These are phyloP conservation scores for Baudoinia panamericana DNA, from an alignment of 495 filamentous ascomycete species.

Conservation along the genomic window DNA sequence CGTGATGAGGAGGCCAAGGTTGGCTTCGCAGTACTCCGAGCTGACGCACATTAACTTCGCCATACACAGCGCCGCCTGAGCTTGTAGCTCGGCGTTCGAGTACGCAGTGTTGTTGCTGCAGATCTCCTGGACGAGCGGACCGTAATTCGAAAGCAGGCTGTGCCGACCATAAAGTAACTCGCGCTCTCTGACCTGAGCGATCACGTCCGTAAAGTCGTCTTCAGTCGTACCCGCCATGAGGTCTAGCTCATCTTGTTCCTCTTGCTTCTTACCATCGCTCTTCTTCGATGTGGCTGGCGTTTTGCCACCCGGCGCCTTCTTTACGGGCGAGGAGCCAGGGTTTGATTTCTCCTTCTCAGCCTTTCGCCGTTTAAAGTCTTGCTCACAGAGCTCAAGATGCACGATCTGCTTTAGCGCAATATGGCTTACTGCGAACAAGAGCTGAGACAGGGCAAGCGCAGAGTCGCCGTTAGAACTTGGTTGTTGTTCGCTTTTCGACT, in stretches of 20 bases:
- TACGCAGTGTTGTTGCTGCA: slow-evolving; percentile 89
- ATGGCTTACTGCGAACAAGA: slow-evolving; percentile 91
- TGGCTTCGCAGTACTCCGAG: slow-evolving; percentile 83
- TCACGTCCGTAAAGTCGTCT: slow-evolving; percentile 95
- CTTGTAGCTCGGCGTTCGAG: slow-evolving; percentile 73
- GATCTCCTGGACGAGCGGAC: slow-evolving; percentile 80
- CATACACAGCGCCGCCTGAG: slow-evolving; percentile 87
- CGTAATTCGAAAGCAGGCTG: slow-evolving; percentile 78
- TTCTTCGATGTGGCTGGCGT: slow-evolving; percentile 35
- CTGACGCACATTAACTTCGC: slow-evolving; percentile 86
- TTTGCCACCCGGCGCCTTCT: slow-evolving; percentile 35
- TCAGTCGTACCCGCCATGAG: slow-evolving; percentile 94
- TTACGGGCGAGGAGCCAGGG: slow-evolving; percentile 28
- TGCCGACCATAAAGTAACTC: slow-evolving; percentile 81
- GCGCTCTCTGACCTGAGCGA: slow-evolving; percentile 84
- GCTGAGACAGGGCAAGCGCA: slow-evolving; percentile 70
- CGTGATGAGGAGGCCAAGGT: slow-evolving; percentile 88
- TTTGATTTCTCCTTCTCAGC: slow-evolving; percentile 72
- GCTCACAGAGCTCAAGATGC: slow-evolving; percentile 93
- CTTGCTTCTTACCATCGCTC: slow-evolving; percentile 31
- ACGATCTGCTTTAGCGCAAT: slow-evolving; percentile 98
- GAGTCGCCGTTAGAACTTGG: slow-evolving; percentile 17
- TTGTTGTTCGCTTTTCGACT: slow-evolving; percentile 34
- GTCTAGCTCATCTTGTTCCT: slow-evolving; percentile 71
- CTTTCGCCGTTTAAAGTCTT: slow-evolving; percentile 94